Evolutionary conservation across 2,329 filamentous ascomycete species (phyloP).

Genomic region (Epichloe scottii): DNA sequence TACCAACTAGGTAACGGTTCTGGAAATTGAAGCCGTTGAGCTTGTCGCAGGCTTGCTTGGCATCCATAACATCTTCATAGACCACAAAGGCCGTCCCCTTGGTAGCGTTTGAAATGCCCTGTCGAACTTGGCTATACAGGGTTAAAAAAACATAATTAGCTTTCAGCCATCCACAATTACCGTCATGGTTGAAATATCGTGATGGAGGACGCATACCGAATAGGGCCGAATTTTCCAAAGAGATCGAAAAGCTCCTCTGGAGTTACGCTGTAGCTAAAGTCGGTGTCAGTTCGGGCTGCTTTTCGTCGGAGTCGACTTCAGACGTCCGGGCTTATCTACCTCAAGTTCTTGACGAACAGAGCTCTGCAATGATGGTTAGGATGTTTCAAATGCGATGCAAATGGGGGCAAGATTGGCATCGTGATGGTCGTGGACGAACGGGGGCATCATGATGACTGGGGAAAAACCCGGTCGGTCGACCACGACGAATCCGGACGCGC

Average conservation of each 20-base stretch:
- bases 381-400: constrained; percentile 2
- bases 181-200: not conserved
- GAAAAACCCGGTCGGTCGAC: constrained; percentile 1
- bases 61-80: constrained; percentile 98
- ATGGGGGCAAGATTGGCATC: not conserved
- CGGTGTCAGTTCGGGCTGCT: constrained; percentile 3
- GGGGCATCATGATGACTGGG: not conserved
- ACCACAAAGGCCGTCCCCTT: constrained; percentile 98
- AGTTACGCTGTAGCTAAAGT: constrained; percentile 88
- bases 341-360: constrained; percentile 99
- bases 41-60: constrained; percentile 98
- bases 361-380: constrained; percentile 49
- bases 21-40: constrained; percentile 99
- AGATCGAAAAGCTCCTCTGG: constrained; percentile 97
- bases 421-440: not conserved
- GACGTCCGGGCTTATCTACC: constrained; percentile 37
- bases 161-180: constrained; percentile 1
- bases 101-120: constrained; percentile 92
- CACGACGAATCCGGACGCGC: constrained; percentile 1
- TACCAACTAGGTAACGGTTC: constrained; percentile 96
- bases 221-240: constrained; percentile 93
- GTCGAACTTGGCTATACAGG: constrained; percentile 74
- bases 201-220: constrained; percentile 53
- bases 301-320: not conserved
- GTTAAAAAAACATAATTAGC: constrained; percentile 3